phyloP scores from a whole-genome alignment of 192 early-diverging fungal genomes.

The Coemansia aciculifera region DNA sequence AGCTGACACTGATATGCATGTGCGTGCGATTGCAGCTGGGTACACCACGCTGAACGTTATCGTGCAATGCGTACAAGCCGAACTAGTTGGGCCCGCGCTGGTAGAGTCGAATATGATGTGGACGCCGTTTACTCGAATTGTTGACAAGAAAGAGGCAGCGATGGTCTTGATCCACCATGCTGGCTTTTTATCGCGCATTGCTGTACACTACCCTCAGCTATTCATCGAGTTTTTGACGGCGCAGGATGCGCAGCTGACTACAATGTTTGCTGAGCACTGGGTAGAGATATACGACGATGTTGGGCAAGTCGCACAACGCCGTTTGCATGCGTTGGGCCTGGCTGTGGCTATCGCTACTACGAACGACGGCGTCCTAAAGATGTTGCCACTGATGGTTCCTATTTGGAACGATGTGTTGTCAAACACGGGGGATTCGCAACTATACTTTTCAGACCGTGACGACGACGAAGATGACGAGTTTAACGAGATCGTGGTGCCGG shows the following conservation, averaged over 20 bases:
- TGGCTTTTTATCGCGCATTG: constrained; percentile 36
- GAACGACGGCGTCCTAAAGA: constrained; percentile 33
- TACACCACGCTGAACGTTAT: constrained; percentile 36
- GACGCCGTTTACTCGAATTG: constrained; percentile 38
- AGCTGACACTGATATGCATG: constrained; percentile 22
- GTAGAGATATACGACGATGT: constrained; percentile 33
- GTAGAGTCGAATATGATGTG: constrained; percentile 26
- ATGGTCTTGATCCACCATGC: constrained; percentile 31
- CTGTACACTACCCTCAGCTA: constrained; percentile 34
- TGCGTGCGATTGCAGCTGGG: constrained; percentile 28
- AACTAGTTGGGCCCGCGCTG: constrained; percentile 10
- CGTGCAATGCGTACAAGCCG: constrained; percentile 34
- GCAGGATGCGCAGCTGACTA: constrained; percentile 21
- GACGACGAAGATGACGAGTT: constrained; percentile 6
- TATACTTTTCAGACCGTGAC: constrained; percentile 31
- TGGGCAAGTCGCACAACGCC: constrained; percentile 30
- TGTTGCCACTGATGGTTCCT: constrained; percentile 40
- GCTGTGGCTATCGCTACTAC: constrained; percentile 36
- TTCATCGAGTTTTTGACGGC: constrained; percentile 38
- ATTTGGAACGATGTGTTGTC: constrained; percentile 50
- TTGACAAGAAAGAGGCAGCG: constrained; percentile 35
- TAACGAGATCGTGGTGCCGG: constrained; percentile 16
- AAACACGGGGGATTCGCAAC: constrained; percentile 34
- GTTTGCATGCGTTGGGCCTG: constrained; percentile 30
- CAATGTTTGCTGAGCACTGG: constrained; percentile 36